A percentile compares a stretch with the other conserved stretches of the same genome.
phyloP scores from a whole-genome alignment of 2,329 filamentous ascomycete genomes.

The Apiospora kogelbergensis region DNA sequence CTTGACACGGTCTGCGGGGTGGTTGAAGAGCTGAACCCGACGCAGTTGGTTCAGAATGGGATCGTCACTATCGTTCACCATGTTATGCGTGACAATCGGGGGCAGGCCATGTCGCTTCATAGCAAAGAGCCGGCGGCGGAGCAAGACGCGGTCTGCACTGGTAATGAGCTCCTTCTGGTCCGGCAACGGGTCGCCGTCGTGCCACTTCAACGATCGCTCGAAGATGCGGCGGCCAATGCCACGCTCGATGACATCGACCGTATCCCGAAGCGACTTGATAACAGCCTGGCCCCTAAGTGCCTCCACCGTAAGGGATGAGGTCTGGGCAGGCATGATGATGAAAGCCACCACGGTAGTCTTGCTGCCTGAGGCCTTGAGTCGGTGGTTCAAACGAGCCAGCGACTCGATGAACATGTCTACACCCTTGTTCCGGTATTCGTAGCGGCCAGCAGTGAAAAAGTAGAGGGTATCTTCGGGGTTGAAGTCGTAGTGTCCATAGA shows the following conservation, averaged over 20 bases:
- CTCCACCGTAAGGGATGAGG: slow-evolving; percentile 90
- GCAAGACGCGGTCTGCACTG: slow-evolving; percentile 85
- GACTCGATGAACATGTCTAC: slow-evolving; percentile 99
- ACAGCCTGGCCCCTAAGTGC: slow-evolving; percentile 95
- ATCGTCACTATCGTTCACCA: slow-evolving; percentile 91
- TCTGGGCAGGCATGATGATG: slow-evolving; percentile 98
- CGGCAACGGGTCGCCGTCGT: slow-evolving; percentile 88
- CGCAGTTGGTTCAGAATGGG: slow-evolving; percentile 95
- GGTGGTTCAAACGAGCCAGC: slow-evolving; percentile 89
- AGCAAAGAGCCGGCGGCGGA: slow-evolving; percentile 88
- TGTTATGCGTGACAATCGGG: slow-evolving; percentile 98
- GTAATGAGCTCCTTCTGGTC: slow-evolving; percentile 97
- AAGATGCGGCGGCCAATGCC: slow-evolving; percentile 93
- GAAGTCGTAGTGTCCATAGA: slow-evolving; percentile 98
- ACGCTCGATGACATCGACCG: slow-evolving; percentile 87
- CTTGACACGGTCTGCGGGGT: slow-evolving; percentile 93
- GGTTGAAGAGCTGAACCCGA: slow-evolving; percentile 95
- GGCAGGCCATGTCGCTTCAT: slow-evolving; percentile 93
- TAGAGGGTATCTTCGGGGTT: slow-evolving; percentile 96
- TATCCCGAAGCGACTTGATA: slow-evolving; percentile 93
- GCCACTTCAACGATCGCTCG: slow-evolving; percentile 92
- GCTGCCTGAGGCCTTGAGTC: slow-evolving; percentile 79
- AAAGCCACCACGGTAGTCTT: slow-evolving; percentile 96
- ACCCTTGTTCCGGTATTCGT: slow-evolving; percentile 98
- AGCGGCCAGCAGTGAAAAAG: slow-evolving; percentile 94